Evolutionary conservation across 2,329 filamentous ascomycete species (phyloP), one percentile per base, ranked within the genome.

Genomic region (Exserohilum turcica): DNA sequence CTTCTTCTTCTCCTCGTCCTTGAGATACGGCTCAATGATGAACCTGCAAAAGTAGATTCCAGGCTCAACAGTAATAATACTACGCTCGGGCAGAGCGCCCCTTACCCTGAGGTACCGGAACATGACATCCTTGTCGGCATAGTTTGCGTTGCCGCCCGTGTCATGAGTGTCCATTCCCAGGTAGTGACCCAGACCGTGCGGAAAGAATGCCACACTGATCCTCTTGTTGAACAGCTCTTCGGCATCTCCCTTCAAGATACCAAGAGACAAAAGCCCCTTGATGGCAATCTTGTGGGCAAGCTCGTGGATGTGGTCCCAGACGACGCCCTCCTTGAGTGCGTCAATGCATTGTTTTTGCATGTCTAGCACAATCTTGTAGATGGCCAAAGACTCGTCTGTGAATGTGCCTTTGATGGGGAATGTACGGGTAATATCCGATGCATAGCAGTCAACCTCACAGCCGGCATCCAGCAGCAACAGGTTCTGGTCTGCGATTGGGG

Each of bases 31-130:
- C 76, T 91, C 83, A 54, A 92, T 83, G 59, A 90, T 91, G 48
- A 85, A 87, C 31, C 82, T 80, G 71, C 86, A 88, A 75, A 92
- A 92, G 74, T 92, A 92, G 33, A 87, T 86, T 16, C 94, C 94
- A 10, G 94, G 94, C 79, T 99, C 94, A 33, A 97, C 93, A 0
- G 94, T 99, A 47, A 99, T 87, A 19, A 99, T 91, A 43, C 88
- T 88, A 6, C 89, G 88, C 0, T 86, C 87, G 0, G 91, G 91
- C 42, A 97, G 74, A 18, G 77, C 82, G 10, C 90, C 88, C 47
- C 94, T 81, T 33, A 96, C 87, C 38, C 94, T 82, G 55, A 99
- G 78, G 70, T 97, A 97, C 47, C 86, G 83, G 77, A 97, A 97
- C 82, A 97, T 85, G 31, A 84, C 79, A 72, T 99, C 92, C 54